A percentile compares a stretch with the other conserved stretches of the same genome.
phyloP scores from a whole-genome alignment of 345 rosid species.

The Pugionium cornutum region DNA sequence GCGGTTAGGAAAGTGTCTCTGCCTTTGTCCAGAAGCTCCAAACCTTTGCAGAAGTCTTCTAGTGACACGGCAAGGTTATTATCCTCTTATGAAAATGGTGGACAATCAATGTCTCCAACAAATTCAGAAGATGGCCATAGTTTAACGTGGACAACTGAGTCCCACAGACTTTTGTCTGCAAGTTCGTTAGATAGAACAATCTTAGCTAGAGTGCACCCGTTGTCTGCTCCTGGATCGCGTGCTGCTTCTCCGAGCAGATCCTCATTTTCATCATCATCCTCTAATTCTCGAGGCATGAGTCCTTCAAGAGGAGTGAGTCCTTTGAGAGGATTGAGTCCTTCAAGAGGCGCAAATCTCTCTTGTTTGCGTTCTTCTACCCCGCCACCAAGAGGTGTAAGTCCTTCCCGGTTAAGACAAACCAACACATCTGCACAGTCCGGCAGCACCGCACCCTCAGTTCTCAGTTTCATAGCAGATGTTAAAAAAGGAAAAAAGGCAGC shows the following conservation, averaged over 20 bases:
- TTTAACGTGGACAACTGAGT: constrained; percentile 36
- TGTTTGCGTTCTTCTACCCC: constrained; percentile 58
- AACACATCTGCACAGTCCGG: constrained; percentile 51
- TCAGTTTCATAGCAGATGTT: constrained; percentile 79
- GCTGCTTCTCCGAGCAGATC: constrained; percentile 72
- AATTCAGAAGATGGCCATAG: constrained; percentile 48
- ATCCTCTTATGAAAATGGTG: constrained; percentile 44
- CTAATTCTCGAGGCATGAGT: constrained; percentile 52
- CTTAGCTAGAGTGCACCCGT: constrained; percentile 51
- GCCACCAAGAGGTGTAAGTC: constrained; percentile 75
- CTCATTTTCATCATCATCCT: constrained; percentile 44
- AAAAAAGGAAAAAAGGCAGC: constrained; percentile 66
- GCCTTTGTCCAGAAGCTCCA: constrained; percentile 37
- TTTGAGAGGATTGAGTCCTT: constrained; percentile 69
- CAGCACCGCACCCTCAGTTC: constrained; percentile 61
- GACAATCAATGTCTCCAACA: constrained; percentile 41
- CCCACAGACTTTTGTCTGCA: constrained; percentile 46
- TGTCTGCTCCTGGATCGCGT: constrained; percentile 49
- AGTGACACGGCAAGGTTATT: constrained; percentile 55
- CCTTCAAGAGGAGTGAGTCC: constrained; percentile 56
- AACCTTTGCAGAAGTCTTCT: constrained; percentile 54
- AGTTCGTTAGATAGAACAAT: constrained; percentile 50
- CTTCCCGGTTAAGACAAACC: constrained; percentile 66
- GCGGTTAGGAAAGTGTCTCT: constrained; percentile 45
- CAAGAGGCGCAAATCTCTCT: constrained; percentile 57